Conservation (phyloP, 192 early-diverging fungal genomes). For the Polychytrium aggregatum region DNA sequence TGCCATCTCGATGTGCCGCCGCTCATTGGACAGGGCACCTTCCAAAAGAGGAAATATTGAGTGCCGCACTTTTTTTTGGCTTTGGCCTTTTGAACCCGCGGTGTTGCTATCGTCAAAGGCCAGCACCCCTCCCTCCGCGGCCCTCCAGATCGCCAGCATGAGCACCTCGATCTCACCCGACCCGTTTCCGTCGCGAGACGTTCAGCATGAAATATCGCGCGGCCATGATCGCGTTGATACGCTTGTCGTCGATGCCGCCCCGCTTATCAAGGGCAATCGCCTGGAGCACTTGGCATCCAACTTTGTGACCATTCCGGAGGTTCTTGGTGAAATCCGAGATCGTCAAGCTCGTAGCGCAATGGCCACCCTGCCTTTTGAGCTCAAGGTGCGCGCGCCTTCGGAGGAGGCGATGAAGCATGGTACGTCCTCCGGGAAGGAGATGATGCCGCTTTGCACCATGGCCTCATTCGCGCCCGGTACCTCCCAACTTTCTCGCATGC, state of each 20-base stretch:
- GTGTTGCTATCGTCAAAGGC: too few relatives aligned
- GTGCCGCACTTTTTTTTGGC: too few relatives aligned
- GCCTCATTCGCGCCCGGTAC: slow-evolving; percentile 8
- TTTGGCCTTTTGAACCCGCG: too few relatives aligned
- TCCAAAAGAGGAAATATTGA: too few relatives aligned
- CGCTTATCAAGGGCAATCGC: slow-evolving; percentile 12
- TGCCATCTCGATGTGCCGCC: too few relatives aligned
- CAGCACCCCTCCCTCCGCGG: too few relatives aligned
- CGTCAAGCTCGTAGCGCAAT: slow-evolving; percentile 50
- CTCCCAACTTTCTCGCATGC: slow-evolving; percentile 10
- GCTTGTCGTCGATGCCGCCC: slow-evolving; percentile 21
- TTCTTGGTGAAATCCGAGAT: slow-evolving; percentile 75
- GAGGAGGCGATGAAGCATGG: slow-evolving; percentile 59
- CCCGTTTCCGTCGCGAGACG: too few relatives aligned
- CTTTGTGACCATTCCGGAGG: slow-evolving; percentile 81
- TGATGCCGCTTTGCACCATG: not conserved
- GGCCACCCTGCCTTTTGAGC: slow-evolving; percentile 46
- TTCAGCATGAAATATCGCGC: too few relatives aligned
- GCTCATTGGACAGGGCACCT: too few relatives aligned
- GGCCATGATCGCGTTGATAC: too few relatives aligned
- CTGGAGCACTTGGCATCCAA: slow-evolving; percentile 53
- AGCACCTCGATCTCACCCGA: too few relatives aligned
- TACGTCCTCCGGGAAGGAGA: slow-evolving; percentile 38
- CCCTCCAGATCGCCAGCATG: too few relatives aligned
- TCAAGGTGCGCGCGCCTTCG: slow-evolving; percentile 44